Evolutionary conservation across 2,329 filamentous ascomycete species (phyloP).

Genomic region (Neurospora sp.): DNA sequence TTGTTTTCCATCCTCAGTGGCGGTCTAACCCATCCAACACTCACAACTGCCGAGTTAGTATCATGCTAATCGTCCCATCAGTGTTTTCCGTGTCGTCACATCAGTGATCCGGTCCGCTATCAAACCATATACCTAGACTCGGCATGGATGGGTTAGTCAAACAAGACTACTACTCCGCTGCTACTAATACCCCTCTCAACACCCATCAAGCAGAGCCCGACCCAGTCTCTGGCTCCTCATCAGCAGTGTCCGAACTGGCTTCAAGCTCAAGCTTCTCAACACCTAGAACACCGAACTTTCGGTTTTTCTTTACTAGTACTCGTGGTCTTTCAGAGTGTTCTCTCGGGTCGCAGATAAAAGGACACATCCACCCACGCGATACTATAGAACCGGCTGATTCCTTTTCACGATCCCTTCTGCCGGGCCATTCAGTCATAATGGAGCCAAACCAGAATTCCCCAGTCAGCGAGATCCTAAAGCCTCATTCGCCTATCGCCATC

Average conservation of each 20-base stretch:
- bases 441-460: neutral
- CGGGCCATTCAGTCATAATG: neutral
- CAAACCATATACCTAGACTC: neutral
- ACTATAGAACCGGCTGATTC: neutral
- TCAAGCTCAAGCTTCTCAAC: neutral
- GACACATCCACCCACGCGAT: neutral
- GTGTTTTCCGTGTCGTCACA: neutral
- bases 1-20: neutral
- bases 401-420: neutral
- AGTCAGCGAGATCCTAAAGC: neutral
- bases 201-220: neutral
- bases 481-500: neutral
- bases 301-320: neutral
- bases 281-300: neutral
- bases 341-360: neutral
- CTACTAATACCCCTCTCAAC: neutral
- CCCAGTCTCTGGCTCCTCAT: neutral
- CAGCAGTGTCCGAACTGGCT: neutral
- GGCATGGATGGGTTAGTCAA: neutral
- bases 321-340: neutral
- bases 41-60: neutral
- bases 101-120: neutral
- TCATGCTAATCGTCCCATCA: neutral
- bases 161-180: neutral
- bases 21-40: neutral